These are phyloP conservation scores for Cercospora nicotianae DNA, from an alignment of 2,329 filamentous ascomycete species.

Conservation along the genomic window DNA sequence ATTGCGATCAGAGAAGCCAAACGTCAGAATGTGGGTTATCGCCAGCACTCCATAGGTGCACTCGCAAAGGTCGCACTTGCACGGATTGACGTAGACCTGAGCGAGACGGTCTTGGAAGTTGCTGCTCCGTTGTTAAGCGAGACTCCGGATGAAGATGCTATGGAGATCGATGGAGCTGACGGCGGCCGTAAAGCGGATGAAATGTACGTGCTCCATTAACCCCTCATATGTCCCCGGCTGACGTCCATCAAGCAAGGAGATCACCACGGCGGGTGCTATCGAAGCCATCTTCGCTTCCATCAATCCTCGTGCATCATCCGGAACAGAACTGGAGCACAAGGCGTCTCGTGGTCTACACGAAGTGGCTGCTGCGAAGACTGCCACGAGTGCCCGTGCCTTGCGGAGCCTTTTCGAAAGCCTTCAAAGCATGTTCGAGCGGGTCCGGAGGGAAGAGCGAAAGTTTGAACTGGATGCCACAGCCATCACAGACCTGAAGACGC, in stretches of 20 bases:
- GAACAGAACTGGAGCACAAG: slow-evolving; percentile 20
- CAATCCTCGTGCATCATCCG: slow-evolving; percentile 30
- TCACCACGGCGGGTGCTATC: slow-evolving; percentile 33
- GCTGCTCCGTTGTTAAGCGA: slow-evolving; percentile 61
- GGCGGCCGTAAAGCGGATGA: slow-evolving; percentile 27
- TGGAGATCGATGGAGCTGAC: slow-evolving; percentile 64
- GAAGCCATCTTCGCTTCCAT: slow-evolving; percentile 36
- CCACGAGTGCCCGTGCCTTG: slow-evolving; percentile 19
- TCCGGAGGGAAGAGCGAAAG: slow-evolving; percentile 16
- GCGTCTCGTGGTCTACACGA: slow-evolving; percentile 23
- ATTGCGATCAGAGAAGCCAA: slow-evolving; percentile 84
- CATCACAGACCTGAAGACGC: slow-evolving; percentile 23
- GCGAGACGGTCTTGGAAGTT: slow-evolving; percentile 65
- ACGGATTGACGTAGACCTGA: slow-evolving; percentile 68
- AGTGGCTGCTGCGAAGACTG: slow-evolving; percentile 22
- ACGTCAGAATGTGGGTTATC: slow-evolving; percentile 82
- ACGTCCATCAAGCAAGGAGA: slow-evolving; percentile 25
- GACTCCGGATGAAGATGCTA: slow-evolving; percentile 59
- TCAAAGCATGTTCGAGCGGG: slow-evolving; percentile 17
- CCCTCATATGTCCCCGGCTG: slow-evolving; percentile 1
- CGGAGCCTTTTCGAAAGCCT: slow-evolving; percentile 32
- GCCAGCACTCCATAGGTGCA: slow-evolving; percentile 69
- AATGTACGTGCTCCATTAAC: slow-evolving; percentile 28
- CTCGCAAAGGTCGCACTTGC: slow-evolving; percentile 72
- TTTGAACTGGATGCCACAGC: slow-evolving; percentile 14